Evolutionary conservation across 2,329 filamentous ascomycete species (phyloP), one percentile per base, ranked within the genome.

Genomic region (Fusarium foetens): DNA sequence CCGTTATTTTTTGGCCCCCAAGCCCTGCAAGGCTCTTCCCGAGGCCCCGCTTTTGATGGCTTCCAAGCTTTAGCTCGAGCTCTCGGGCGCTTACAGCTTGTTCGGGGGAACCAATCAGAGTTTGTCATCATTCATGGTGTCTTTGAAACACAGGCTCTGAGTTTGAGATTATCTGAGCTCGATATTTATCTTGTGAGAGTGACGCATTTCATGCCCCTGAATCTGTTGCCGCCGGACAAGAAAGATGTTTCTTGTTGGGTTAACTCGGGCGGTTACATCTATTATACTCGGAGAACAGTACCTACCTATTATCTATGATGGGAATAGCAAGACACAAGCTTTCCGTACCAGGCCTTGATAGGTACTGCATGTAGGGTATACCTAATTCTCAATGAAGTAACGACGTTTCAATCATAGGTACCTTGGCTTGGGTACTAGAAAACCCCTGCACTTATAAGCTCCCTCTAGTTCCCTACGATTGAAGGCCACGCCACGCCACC

Each of bases 21-120:
- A 72, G 52, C 71, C 65, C 61, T 68, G 65, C 61, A 62, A 72
- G 71, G 62, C 63, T 33, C 62, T 49, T 68, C 66, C 70, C 70
- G 69, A 66, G 42, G 51, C 48, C 70, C 70, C 58, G 64, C 61
- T 71, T 64, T 46, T 60, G 54, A 38, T 67, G 63, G 63, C 66
- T 62, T 59, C 64, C 62, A 60, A 53, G 63, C 58, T 72, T 57
- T 66, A 65, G 66, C 65, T 73, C 54, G 63, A 73, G 74, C 66
- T 71, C 54, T 58, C 58, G 72, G 75, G 75, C 76, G 76, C 76
- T 77, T 77, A 77, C 70, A 75, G 55, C 58, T 57, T 69, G 64
- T 53, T 36, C 23, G 33, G 43, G n/a, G 41, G 41, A 65, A 27
- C 76, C 76, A 77, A 77, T 77, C 73, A 77, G 36, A 45, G 39